Conservation (phyloP, 768 basidiomycete species). For the Boletellus sp. region DNA sequence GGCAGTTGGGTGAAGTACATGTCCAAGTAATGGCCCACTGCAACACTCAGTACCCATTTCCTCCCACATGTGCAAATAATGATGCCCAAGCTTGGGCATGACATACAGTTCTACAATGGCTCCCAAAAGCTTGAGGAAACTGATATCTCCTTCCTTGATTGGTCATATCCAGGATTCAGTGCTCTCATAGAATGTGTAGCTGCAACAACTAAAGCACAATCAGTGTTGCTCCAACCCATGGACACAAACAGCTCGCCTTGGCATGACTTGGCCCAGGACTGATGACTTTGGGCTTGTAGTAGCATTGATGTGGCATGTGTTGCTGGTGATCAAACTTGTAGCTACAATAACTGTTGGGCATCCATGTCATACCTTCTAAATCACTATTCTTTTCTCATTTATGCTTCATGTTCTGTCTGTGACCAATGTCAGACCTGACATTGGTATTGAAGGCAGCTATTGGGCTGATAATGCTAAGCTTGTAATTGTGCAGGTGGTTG, state of each 20-base stretch:
- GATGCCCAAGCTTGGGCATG: constrained; percentile 79
- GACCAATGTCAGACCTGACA: too few relatives aligned
- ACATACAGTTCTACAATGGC: constrained; percentile 87
- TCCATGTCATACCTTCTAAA: too few relatives aligned
- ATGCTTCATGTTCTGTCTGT: too few relatives aligned
- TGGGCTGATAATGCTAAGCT: too few relatives aligned
- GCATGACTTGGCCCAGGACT: constrained; percentile 40
- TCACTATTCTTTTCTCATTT: too few relatives aligned
- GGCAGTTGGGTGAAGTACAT: constrained; percentile 38
- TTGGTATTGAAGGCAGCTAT: too few relatives aligned
- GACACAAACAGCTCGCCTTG: constrained; percentile 42
- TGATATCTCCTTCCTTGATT: constrained; percentile 93
- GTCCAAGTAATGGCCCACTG: constrained; percentile 39
- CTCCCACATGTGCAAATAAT: constrained; percentile 92
- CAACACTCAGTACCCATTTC: constrained; percentile 73
- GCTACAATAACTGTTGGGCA: too few relatives aligned
- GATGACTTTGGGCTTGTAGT: constrained; percentile 56
- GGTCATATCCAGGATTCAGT: constrained; percentile 88
- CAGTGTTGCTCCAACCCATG: constrained; percentile 4
- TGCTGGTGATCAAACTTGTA: too few relatives aligned
- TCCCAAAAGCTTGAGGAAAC: constrained; percentile 86
- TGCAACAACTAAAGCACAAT: constrained; percentile 23
- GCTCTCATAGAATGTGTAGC: constrained; percentile 80
- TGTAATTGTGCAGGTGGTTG: too few relatives aligned
- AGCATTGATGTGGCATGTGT: constrained; percentile 35